A percentile compares a stretch with the other conserved stretches of the same genome.
Evolutionary conservation across 164 flowering plant species (phyloP).

Genomic region (Macadamia integrifolia): DNA sequence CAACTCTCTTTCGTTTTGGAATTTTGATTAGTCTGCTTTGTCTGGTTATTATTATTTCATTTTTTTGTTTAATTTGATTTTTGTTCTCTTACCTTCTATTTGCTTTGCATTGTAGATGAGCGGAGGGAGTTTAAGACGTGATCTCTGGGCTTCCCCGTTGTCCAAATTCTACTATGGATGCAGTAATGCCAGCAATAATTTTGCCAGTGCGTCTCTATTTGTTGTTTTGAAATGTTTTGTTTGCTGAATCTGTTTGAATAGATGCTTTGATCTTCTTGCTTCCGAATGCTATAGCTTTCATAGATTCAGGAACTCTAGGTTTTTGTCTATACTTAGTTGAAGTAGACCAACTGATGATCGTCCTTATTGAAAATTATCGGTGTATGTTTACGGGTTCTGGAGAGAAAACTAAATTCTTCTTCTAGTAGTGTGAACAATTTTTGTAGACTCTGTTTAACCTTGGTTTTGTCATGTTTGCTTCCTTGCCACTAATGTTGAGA

Average conservation of each 20-base stretch:
- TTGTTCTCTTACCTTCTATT: neutral
- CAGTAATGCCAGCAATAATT: conserved; percentile 40
- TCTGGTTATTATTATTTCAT: conserved; percentile 10
- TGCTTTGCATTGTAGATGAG: conserved; percentile 15
- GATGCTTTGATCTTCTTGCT: neutral
- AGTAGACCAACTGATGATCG: neutral
- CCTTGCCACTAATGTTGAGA: neutral
- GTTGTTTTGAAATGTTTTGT: neutral
- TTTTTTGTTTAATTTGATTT: conserved; percentile 5
- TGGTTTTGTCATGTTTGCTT: too few relatives aligned
- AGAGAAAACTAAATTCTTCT: too few relatives aligned
- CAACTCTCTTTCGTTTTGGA: neutral
- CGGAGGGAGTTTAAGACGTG: conserved; percentile 31
- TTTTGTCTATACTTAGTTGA: neutral
- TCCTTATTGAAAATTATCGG: neutral
- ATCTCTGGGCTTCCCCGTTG: conserved; percentile 42
- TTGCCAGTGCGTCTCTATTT: conserved; percentile 24
- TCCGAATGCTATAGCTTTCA: neutral
- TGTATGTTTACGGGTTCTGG: too few relatives aligned
- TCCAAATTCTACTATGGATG: conserved; percentile 48
- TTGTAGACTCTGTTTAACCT: too few relatives aligned
- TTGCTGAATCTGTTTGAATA: neutral
- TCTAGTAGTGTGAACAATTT: too few relatives aligned
- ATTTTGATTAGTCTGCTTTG: neutral
- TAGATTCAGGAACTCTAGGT: neutral